Base-by-base conservation (phyloP, 768 basidiomycete genomes). In the Sarcodon sp. region DNA sequence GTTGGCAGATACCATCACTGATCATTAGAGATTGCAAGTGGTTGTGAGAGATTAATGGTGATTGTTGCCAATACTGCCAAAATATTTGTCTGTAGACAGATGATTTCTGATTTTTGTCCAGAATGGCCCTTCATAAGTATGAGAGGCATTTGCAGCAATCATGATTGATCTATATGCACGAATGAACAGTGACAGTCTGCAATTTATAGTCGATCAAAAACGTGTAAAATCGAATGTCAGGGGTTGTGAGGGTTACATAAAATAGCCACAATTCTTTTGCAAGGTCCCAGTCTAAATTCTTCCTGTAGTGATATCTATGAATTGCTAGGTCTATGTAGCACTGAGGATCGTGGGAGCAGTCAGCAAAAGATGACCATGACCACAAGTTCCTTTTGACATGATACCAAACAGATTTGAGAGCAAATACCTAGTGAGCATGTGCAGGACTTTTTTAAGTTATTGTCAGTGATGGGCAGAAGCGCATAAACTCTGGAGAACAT, bases 351-450 rank as follows among this genome's bases (percentile, higher is more conserved):
- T 59, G 54, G 16, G 61, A 52, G 32, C 65, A 56, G 41, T 62
- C 59, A 27, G 53, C 31, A 53, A 66, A 63, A 44, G 57, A 62
- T 21, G 55, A 46, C 64, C 62, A 65, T 2, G 59, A 47, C 59
- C 59, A 64, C 0, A 48, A 49, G 27, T 51, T 37, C 35, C 57
- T 51, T 3, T 58, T 55, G 4, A 66, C 43, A 11, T 55, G 50
- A 33, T 51, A 45, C 6, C 45, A 38, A 3, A 59, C 55, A 6
- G 61, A 58, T 0, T 35, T 35, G 31, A 60, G 57, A 9, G 65
- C 66, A 39, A 56, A 65, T 6, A 37, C 48, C 65, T 62, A 66
- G n/a, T 58, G 45, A 6, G 61, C 58, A 9, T 55, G 57, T 4
- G 62, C n/a, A 45, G 51, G 55, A 48, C 58, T 59, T 8, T 45